Evolutionary conservation across 1,139 yeast genomes (phyloP), one percentile per base, ranked within the genome.

Genomic region (Pichia sp.): DNA sequence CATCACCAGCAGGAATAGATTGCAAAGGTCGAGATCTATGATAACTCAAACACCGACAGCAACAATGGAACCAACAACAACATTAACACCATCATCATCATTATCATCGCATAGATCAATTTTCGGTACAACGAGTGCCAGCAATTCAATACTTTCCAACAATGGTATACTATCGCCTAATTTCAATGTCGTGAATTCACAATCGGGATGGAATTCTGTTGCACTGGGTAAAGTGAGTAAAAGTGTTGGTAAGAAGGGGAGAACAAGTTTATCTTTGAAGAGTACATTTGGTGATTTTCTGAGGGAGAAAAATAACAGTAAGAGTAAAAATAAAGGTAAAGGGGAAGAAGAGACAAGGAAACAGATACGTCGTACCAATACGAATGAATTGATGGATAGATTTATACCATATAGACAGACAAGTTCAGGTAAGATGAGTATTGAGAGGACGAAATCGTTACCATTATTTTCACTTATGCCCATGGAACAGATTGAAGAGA

Each of bases 401-500:
- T 73, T 71, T 50, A 74, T 77, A 37, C 82, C 83, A 3, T 62
- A 74, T 22, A 56, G 78, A 34, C 70, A 66, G 48, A 63, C 71
- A n/a, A 63, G 73, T 0, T 62, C 71, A 4, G 71, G 72, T 9
- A 69, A 68, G 50, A 54, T 72, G 28, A 41, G 54, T 20, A 35
- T 47, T 31, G 51, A 44, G 22, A 50, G 45, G 22, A 42, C 43
- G 7, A 43, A 41, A 41, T 43, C 48, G 1, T 37, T 47, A 32
- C 50, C 51, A 17, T 36, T 48, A 7, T 45, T 47, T 43, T 47
- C 73, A 17, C n/a, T n/a, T 26, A 63, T 73, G 5, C 77, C 77
- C 1, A 59, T 66, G 8, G 66, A 69, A 25, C 77, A 82, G 59
- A 74, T 83, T 33, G 75, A 75, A 53, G 82, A 83, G 2, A 88